phyloP scores from a whole-genome alignment of 2,329 filamentous ascomycete species.

The Neofusicoccum umdonicola region DNA sequence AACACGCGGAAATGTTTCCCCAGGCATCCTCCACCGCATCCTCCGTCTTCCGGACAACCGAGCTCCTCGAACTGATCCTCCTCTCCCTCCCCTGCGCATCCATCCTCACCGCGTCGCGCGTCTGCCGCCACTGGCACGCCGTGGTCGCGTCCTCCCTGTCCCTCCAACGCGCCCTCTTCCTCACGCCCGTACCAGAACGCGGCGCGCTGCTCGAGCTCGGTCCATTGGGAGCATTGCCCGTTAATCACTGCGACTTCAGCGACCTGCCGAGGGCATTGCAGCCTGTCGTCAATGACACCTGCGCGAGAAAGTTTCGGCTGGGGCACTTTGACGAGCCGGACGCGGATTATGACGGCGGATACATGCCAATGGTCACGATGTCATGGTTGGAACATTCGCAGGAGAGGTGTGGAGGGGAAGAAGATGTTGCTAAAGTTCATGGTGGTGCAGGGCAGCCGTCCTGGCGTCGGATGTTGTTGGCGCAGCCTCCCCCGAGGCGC shows the following conservation, averaged over 20 bases:
- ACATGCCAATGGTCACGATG: constrained; percentile 14
- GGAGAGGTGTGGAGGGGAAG: neutral
- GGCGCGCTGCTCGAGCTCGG: neutral
- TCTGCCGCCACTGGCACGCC: constrained; percentile 1
- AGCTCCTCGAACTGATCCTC: constrained; percentile 15
- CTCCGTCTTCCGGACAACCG: constrained; percentile 3
- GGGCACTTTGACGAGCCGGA: constrained; percentile 10
- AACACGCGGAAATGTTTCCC: neutral
- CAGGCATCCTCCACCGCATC: neutral
- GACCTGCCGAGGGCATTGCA: neutral
- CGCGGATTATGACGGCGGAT: constrained; percentile 6
- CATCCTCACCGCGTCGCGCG: neutral
- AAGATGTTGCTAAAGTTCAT: neutral
- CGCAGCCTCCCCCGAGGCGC: constrained; percentile 13
- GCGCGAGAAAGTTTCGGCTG: neutral
- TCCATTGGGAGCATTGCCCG: neutral
- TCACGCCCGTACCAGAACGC: neutral
- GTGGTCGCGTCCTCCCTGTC: neutral
- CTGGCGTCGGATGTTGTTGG: constrained; percentile 9
- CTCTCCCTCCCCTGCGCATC: neutral
- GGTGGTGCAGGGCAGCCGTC: neutral
- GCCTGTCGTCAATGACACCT: neutral
- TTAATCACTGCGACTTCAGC: neutral
- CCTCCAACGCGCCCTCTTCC: constrained; percentile 13
- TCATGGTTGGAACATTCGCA: neutral